phyloP scores from a whole-genome alignment of 495 filamentous ascomycete genomes.

The Filosporella fistucella region DNA sequence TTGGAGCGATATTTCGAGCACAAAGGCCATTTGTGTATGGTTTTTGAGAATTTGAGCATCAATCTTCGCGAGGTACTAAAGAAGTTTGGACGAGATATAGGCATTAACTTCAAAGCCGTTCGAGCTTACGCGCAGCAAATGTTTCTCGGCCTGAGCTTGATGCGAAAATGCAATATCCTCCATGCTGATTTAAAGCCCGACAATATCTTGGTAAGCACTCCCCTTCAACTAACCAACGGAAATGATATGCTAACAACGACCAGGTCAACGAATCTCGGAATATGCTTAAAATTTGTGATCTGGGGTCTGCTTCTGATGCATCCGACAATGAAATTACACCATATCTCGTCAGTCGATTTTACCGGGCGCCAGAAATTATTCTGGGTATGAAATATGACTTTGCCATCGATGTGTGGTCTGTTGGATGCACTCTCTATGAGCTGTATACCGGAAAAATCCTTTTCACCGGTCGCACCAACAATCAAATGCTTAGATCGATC shows the following conservation, averaged over 20 bases:
- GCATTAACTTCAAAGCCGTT: slow-evolving; percentile 82
- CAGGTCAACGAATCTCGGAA: slow-evolving; percentile 74
- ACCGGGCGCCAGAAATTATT: slow-evolving; percentile 95
- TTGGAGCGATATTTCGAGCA: slow-evolving; percentile 86
- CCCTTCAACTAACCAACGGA: slow-evolving; percentile 28
- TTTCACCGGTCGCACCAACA: slow-evolving; percentile 92
- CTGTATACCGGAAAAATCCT: slow-evolving; percentile 96
- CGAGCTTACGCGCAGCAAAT: slow-evolving; percentile 90
- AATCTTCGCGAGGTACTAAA: slow-evolving; percentile 94
- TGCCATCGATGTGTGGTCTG: slow-evolving; percentile 94
- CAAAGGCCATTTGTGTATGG: slow-evolving; percentile 92
- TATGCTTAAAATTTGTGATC: slow-evolving; percentile 87
- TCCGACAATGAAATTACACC: slow-evolving; percentile 88
- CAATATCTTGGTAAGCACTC: slow-evolving; percentile 65
- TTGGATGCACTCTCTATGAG: slow-evolving; percentile 95
- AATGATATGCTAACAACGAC: slow-evolving; percentile 12
- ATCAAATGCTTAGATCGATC: slow-evolving; percentile 93
- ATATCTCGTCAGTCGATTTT: slow-evolving; percentile 94
- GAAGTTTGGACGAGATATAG: slow-evolving; percentile 91
- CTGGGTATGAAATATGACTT: slow-evolving; percentile 93
- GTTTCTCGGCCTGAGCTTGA: slow-evolving; percentile 77
- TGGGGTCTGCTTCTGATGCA: slow-evolving; percentile 88
- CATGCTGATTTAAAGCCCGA: slow-evolving; percentile 97
- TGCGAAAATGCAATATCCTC: slow-evolving; percentile 87
- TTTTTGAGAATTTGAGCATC: slow-evolving; percentile 91